phyloP scores from a whole-genome alignment of 2,329 filamentous ascomycete species.

The Ilyonectria sp. region DNA sequence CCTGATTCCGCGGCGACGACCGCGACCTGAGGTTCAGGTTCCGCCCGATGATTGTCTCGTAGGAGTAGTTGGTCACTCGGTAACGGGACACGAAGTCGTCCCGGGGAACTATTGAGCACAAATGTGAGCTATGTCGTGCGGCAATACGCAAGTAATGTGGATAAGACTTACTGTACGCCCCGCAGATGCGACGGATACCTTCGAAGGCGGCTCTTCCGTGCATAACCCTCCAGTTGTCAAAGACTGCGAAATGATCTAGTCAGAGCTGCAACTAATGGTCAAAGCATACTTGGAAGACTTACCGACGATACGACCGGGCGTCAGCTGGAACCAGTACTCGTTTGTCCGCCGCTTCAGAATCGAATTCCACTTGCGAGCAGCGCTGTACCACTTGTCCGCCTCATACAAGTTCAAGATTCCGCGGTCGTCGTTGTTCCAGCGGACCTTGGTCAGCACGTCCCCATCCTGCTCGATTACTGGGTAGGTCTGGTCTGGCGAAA shows the following conservation, averaged over 20 bases:
- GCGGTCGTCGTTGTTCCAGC: slow-evolving; percentile 96
- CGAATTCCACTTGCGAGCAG: slow-evolving; percentile 81
- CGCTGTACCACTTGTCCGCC: slow-evolving; percentile 80
- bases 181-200: slow-evolving; percentile 89
- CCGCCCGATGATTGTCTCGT: slow-evolving; percentile 59
- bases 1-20: slow-evolving; percentile 14
- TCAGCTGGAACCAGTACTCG: slow-evolving; percentile 86
- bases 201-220: slow-evolving; percentile 89
- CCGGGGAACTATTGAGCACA: slow-evolving; percentile 72
- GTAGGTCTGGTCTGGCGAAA: slow-evolving; percentile 78
- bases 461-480: slow-evolving; percentile 79
- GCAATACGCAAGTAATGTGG: not conserved
- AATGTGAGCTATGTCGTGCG: slow-evolving; percentile 20
- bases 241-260: slow-evolving; percentile 68
- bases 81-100: slow-evolving; percentile 87
- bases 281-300: slow-evolving; percentile 53
- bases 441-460: slow-evolving; percentile 69
- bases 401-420: slow-evolving; percentile 67
- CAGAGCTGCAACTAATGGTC: slow-evolving; percentile 25
- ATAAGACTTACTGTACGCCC: slow-evolving; percentile 82
- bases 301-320: slow-evolving; percentile 85
- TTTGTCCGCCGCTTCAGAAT: slow-evolving; percentile 76
- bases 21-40: slow-evolving; percentile 51
- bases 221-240: slow-evolving; percentile 96
- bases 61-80: slow-evolving; percentile 77